A percentile compares a stretch with the other conserved stretches of the same genome.
phyloP scores from a whole-genome alignment of 73 alveolate genomes.

The Tetrahymena borealis region DNA sequence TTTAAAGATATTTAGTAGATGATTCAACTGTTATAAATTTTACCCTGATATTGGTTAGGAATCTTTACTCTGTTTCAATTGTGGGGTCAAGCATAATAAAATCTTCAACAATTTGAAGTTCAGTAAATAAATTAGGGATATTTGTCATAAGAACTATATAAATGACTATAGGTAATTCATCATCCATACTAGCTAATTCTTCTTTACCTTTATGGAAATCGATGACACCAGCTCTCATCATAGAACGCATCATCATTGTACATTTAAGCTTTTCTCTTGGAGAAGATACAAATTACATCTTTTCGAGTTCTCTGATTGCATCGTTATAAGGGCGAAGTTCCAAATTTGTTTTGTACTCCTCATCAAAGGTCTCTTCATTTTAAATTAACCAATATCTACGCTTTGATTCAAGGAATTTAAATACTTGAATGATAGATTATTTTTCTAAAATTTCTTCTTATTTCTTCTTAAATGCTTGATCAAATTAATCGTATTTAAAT shows the following conservation, averaged over 20 bases:
- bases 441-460: neutral
- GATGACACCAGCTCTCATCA: slow-evolving; percentile 23
- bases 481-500: neutral
- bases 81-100: slow-evolving; percentile 1
- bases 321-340: slow-evolving; percentile 9
- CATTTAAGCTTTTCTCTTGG: slow-evolving; percentile 21
- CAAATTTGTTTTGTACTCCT: neutral
- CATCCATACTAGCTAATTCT: slow-evolving; percentile 40
- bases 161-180: slow-evolving; percentile 35
- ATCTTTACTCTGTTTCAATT: slow-evolving; percentile 27
- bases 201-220: slow-evolving; percentile 27
- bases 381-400: neutral
- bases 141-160: slow-evolving; percentile 13
- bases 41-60: slow-evolving; percentile 12
- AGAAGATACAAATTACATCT: neutral
- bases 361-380: neutral
- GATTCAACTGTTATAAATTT: neutral
- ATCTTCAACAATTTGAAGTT: slow-evolving; percentile 25
- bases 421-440: neutral
- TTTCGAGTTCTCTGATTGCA: slow-evolving; percentile 4
- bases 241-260: neutral
- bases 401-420: slow-evolving; percentile 14
- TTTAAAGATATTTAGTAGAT: neutral
- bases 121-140: slow-evolving; percentile 16
- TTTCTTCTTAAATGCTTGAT: neutral